These are phyloP conservation scores for Ophiorrhiza pumila DNA, from an alignment of 257 asterid genomes.

Conservation along the genomic window DNA sequence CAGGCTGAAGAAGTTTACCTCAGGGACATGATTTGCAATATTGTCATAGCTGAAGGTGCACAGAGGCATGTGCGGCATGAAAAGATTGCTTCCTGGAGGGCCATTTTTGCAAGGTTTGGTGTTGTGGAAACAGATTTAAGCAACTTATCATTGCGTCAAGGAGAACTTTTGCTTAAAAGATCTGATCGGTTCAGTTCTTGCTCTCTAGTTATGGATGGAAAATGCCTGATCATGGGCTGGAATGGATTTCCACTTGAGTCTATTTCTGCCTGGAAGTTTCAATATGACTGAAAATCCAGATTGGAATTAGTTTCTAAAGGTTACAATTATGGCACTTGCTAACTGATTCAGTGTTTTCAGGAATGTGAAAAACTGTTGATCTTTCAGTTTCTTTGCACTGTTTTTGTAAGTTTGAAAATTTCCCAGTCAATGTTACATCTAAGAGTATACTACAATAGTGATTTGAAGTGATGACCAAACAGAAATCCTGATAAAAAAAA, in stretches of 20 bases:
- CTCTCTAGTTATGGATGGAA: slow-evolving; percentile 32
- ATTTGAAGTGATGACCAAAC: too few relatives aligned
- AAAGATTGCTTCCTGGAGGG: slow-evolving; percentile 41
- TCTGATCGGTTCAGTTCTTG: slow-evolving; percentile 30
- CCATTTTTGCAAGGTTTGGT: slow-evolving; percentile 29
- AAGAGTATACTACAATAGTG: too few relatives aligned
- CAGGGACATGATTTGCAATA: slow-evolving; percentile 20
- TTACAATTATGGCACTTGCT: not conserved
- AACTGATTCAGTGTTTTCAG: not conserved
- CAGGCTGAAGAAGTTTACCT: slow-evolving; percentile 27
- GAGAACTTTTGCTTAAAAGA: slow-evolving; percentile 30
- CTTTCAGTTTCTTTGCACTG: too few relatives aligned
- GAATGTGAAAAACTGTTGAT: not conserved
- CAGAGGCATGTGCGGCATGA: slow-evolving; percentile 37
- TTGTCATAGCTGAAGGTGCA: slow-evolving; percentile 39
- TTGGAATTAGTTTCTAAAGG: not conserved
- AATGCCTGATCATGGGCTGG: slow-evolving; percentile 39
- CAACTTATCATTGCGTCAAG: slow-evolving; percentile 39
- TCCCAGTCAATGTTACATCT: too few relatives aligned
- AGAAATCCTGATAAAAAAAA: too few relatives aligned
- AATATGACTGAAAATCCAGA: not conserved
- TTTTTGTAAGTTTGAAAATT: too few relatives aligned
- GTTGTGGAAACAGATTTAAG: slow-evolving; percentile 38
- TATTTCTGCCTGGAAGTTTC: slow-evolving; percentile 38
- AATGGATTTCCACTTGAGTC: slow-evolving; percentile 39